Conservation (phyloP, 179 eudicot species). For the Spinacia oleracea region DNA sequence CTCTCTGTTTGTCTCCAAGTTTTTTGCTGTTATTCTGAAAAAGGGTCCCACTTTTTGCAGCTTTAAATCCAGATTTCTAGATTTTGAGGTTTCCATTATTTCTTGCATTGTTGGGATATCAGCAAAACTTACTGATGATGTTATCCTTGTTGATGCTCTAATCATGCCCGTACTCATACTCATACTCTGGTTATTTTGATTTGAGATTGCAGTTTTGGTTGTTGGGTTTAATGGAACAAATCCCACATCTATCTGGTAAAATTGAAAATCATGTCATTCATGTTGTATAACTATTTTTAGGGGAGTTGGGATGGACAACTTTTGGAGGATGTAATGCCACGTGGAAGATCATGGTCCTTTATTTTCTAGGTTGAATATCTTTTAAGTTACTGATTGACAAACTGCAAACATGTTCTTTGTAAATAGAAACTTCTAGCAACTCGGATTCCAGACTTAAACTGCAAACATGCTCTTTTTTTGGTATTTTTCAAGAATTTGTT, state of each 20-base stretch:
- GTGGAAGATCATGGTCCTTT: slow-evolving; percentile 8
- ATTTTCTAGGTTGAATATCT: not conserved
- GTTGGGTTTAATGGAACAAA: slow-evolving; percentile 10
- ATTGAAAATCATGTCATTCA: not conserved
- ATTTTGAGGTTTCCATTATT: slow-evolving; percentile 58
- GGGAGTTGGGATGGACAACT: not conserved
- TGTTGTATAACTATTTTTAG: not conserved
- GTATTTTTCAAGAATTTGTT: too few relatives aligned
- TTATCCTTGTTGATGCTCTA: slow-evolving; percentile 17
- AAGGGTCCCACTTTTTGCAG: slow-evolving; percentile 79
- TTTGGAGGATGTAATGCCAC: slow-evolving; percentile 10
- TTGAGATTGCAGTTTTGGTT: slow-evolving; percentile 3
- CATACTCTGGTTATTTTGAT: not conserved
- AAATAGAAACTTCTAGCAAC: too few relatives aligned
- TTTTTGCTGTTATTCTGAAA: slow-evolving; percentile 76
- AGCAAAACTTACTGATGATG: not conserved
- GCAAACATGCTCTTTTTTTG: too few relatives aligned
- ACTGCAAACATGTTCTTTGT: too few relatives aligned
- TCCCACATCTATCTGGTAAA: not conserved
- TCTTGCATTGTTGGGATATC: slow-evolving; percentile 72
- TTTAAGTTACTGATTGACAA: not conserved
- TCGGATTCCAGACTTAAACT: too few relatives aligned
- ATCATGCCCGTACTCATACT: not conserved
- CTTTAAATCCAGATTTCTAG: slow-evolving; percentile 62
- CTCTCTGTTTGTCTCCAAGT: slow-evolving; percentile 47